These are phyloP conservation scores for Pythium chondricola DNA, from an alignment of 352 stramenopile genomes.

Conservation along the genomic window DNA sequence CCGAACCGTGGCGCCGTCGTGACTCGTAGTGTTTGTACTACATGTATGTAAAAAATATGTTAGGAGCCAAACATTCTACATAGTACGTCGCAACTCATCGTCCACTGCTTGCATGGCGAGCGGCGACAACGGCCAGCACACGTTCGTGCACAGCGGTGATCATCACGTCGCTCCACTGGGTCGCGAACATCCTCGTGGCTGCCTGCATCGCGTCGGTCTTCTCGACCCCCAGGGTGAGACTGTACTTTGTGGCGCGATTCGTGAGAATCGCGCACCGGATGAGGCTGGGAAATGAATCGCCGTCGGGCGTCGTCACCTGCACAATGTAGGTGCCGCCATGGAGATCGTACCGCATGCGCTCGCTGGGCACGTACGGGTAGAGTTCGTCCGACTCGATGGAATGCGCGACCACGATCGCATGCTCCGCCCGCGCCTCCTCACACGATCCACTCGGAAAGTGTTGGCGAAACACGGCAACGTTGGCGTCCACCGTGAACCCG, in stretches of 20 bases:
- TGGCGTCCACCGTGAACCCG: slow-evolving; percentile 10
- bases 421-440: background rate
- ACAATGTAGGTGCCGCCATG: background rate
- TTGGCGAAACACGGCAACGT: slow-evolving; percentile 8
- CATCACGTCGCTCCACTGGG: slow-evolving; percentile 13
- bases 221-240: background rate
- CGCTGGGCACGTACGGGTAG: slow-evolving; percentile 12
- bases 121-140: background rate
- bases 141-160: slow-evolving; percentile 4
- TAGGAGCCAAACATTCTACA: too few relatives aligned
- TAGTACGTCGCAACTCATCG: too few relatives aligned
- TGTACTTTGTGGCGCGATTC: slow-evolving; percentile 4
- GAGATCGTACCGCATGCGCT: slow-evolving; percentile 10
- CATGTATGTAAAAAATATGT: too few relatives aligned
- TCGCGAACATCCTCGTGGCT: background rate
- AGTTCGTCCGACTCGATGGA: slow-evolving; percentile 8
- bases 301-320: background rate
- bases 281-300: background rate
- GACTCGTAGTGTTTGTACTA: too few relatives aligned
- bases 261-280: background rate
- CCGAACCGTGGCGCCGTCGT: too few relatives aligned
- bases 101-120: too few relatives aligned
- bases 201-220: background rate
- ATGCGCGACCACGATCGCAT: slow-evolving; percentile 3
- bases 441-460: background rate